These are phyloP conservation scores for Nitzschia inconspicua DNA, from an alignment of 108 stramenopile genomes.

Conservation along the genomic window DNA sequence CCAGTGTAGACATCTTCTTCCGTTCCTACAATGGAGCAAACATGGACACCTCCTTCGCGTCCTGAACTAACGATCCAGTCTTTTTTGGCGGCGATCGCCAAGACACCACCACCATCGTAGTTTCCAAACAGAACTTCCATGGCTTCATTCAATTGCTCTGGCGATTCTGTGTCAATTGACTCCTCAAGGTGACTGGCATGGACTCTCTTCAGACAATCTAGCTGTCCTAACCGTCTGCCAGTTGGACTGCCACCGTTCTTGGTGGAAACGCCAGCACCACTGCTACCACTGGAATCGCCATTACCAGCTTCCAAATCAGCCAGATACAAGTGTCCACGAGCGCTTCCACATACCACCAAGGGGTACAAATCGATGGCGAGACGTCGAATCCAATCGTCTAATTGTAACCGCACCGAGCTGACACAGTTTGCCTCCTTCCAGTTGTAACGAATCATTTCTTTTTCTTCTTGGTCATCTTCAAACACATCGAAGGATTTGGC, in stretches of 20 bases:
- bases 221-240: no score
- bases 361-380: constrained; percentile 64
- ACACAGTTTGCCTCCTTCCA: constrained; percentile 33
- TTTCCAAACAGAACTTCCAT: constrained; percentile 36
- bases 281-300: background rate
- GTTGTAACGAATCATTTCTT: background rate
- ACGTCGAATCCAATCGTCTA: constrained; percentile 74
- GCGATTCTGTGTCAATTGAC: background rate
- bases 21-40: constrained; percentile 23
- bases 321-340: constrained; percentile 51
- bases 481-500: background rate
- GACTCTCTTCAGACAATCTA: constrained; percentile 33
- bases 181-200: constrained; percentile 16
- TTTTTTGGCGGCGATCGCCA: constrained; percentile 42
- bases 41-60: constrained; percentile 59
- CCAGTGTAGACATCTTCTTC: constrained; percentile 21
- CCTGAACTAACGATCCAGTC: constrained; percentile 49
- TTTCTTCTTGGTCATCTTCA: constrained; percentile 4
- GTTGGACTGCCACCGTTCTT: no score
- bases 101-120: constrained; percentile 59
- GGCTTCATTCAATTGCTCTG: background rate
- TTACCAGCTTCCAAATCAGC: constrained; percentile 53
- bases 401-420: constrained; percentile 18
- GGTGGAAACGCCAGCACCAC: background rate
- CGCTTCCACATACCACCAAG: constrained; percentile 58